Evolutionary conservation across 2,329 filamentous ascomycete species (phyloP), one percentile per base, ranked within the genome.

Genomic region (Blastomyces parvus): DNA sequence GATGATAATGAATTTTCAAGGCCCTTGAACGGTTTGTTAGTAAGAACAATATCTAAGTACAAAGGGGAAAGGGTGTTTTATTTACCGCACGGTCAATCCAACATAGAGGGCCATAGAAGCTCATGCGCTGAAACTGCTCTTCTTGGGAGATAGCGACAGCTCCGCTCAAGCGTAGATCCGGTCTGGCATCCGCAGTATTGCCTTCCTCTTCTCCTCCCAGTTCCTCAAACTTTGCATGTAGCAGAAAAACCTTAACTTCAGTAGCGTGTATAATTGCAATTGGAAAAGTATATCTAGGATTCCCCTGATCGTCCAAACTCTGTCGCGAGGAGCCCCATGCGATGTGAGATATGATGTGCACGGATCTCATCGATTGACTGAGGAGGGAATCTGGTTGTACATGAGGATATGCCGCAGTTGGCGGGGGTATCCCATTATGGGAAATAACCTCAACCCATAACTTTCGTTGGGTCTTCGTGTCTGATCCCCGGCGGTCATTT

Each of bases 301-400:
- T 62, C 22, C 38, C 59, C 19, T 48, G n/a, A 19, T 59, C 42
- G 27, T 59, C 22, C 14, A 25, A 22, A 57, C 25, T 64, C 44
- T 44, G 60, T n/a, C 70, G 56, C 76, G 75, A 77, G 8, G 71
- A 72, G 0, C 74, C 74, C 64, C 71, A 74, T 1, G 71, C 68
- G 33, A 77, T 64, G 22, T 69, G 67, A 5, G 69, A 67, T 33
- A 71, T 64, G n/a, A 69, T 69, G 3, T 66, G 57, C 50, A 69
- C 70, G 0, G 66, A 67, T 36, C 67, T 69, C 14, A 77, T 42
- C 1, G 70, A 66, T 19, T 65, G 67, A 5, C 70, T 67, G 33
- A 77, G 69, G 3, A 77, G 61, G 3, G 76, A 76, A 3, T 64
- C 68, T 0, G 69, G 52, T 27, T 71, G 67, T 9, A 69, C 22